phyloP scores from a whole-genome alignment of 2,329 filamentous ascomycete genomes.

The Venturia pyrina region DNA sequence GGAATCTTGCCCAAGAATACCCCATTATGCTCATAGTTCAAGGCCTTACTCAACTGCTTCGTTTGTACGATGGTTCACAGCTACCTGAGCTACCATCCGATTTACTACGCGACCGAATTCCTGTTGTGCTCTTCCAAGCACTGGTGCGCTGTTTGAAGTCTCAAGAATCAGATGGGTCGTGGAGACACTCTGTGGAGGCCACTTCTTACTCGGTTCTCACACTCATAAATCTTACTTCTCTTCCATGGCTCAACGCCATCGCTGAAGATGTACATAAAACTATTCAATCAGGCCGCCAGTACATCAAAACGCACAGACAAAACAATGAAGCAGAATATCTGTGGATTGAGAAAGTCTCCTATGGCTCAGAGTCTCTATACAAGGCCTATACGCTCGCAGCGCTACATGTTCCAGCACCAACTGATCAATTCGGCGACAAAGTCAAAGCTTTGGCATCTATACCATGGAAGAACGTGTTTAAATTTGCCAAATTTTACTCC shows the following conservation, averaged over 20 bases:
- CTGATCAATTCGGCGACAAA: not conserved
- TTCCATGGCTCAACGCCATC: not conserved
- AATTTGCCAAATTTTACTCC: not conserved
- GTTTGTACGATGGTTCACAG: not conserved
- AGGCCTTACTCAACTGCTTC: not conserved
- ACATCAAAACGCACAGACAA: not conserved
- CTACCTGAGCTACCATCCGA: not conserved
- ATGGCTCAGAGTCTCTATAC: slow-evolving; percentile 14
- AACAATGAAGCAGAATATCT: slow-evolving; percentile 5
- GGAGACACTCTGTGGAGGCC: not conserved
- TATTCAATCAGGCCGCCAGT: not conserved
- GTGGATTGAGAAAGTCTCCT: slow-evolving; percentile 22
- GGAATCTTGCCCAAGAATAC: slow-evolving; percentile 12
- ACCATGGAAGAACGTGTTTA: not conserved
- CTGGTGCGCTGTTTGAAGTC: slow-evolving; percentile 1
- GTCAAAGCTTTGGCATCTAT: not conserved
- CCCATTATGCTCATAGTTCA: not conserved
- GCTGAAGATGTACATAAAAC: not conserved
- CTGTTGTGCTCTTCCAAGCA: slow-evolving; percentile 1
- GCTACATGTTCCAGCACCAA: slow-evolving; percentile 13
- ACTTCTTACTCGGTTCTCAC: not conserved
- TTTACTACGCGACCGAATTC: not conserved
- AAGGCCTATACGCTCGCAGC: slow-evolving; percentile 21
- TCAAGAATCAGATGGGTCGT: not conserved
- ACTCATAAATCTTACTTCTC: not conserved